Conservation (phyloP, 441 rosid species). For the Erodium trifolium region DNA sequence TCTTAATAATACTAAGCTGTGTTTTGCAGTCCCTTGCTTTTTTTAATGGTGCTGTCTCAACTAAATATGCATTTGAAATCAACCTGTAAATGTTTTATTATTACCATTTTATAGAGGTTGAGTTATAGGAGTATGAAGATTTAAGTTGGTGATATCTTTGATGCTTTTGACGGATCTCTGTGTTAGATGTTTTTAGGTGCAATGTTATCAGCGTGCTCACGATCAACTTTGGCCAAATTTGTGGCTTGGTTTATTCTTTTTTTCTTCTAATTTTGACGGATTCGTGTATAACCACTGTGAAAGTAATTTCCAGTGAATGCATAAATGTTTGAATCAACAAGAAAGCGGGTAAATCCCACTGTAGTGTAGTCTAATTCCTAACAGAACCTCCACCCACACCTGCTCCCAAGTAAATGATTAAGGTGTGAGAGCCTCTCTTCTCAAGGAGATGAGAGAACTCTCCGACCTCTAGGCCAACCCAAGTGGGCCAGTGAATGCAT, state of each 20-base stretch:
- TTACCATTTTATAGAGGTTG: background rate
- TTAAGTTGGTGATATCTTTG: background rate
- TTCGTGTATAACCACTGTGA: background rate
- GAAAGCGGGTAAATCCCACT: too few relatives aligned
- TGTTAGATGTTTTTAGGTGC: background rate
- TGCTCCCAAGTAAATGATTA: too few relatives aligned
- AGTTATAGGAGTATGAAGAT: background rate
- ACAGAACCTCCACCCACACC: too few relatives aligned
- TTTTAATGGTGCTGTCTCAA: background rate
- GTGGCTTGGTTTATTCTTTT: background rate
- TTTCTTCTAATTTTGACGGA: background rate
- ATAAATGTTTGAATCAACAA: background rate
- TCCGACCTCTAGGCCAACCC: too few relatives aligned
- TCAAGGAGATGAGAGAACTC: too few relatives aligned
- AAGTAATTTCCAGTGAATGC: background rate
- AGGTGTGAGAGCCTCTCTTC: too few relatives aligned
- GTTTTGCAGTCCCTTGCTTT: background rate
- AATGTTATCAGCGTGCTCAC: background rate
- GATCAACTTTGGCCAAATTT: background rate
- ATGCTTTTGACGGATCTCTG: background rate
- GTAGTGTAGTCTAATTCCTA: too few relatives aligned
- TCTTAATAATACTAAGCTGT: background rate
- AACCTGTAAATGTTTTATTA: background rate
- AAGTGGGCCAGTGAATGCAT: background rate
- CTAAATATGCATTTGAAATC: slow-evolving; percentile 1